Evolutionary conservation across 768 basidiomycete species (phyloP).

Genomic region (Tylopilus cervinicoccineus): DNA sequence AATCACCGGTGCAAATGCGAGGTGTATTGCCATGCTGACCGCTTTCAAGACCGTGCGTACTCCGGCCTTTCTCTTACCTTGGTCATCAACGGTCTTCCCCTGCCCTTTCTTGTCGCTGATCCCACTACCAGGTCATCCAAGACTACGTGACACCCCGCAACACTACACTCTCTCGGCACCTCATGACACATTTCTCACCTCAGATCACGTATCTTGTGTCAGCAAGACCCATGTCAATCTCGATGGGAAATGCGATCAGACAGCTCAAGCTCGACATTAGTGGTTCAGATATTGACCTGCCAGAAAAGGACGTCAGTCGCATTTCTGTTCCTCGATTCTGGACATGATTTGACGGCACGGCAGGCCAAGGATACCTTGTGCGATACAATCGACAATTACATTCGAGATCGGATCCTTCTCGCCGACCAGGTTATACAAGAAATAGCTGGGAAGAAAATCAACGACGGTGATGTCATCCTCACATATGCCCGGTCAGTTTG

Average conservation of each 20-base stretch:
- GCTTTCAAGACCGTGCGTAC: constrained; percentile 84
- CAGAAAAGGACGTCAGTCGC: constrained; percentile 82
- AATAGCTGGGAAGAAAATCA: constrained; percentile 88
- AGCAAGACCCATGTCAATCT: constrained; percentile 86
- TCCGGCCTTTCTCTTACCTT: not conserved
- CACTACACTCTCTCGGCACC: constrained; percentile 83
- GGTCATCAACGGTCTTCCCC: not conserved
- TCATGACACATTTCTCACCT: constrained; percentile 88
- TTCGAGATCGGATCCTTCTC: constrained; percentile 88
- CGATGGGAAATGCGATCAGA: constrained; percentile 92
- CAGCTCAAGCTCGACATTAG: constrained; percentile 96
- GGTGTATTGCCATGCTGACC: constrained; percentile 88
- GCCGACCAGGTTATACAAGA: constrained; percentile 93
- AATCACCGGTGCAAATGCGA: constrained; percentile 91
- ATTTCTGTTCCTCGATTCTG: not conserved
- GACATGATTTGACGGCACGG: constrained; percentile 1
- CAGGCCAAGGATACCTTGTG: constrained; percentile 88
- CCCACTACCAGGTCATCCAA: constrained; percentile 68
- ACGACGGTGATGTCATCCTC: constrained; percentile 87
- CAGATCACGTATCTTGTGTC: constrained; percentile 89
- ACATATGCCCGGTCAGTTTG: constrained; percentile 80
- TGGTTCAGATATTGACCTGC: constrained; percentile 84
- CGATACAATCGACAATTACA: constrained; percentile 86
- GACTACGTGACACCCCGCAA: constrained; percentile 85
- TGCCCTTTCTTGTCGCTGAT: constrained; percentile 3